phyloP scores from a whole-genome alignment of 2,329 filamentous ascomycete genomes.

The Claviceps cyperi region DNA sequence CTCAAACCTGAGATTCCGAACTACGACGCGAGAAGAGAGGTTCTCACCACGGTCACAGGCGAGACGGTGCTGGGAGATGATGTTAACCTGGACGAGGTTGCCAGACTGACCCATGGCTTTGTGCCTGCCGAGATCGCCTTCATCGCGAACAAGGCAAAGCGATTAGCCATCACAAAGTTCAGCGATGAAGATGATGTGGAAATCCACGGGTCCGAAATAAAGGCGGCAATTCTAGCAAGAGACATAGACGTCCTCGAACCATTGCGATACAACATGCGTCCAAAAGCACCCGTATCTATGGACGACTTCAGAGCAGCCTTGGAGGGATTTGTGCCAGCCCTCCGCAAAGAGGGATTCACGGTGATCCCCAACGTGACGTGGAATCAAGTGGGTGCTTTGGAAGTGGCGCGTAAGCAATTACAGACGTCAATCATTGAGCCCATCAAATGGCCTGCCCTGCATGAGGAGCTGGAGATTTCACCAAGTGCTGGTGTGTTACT shows the following conservation, averaged over 20 bases:
- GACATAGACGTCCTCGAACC: constrained; percentile 1
- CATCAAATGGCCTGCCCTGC: constrained; percentile 69
- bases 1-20: constrained; percentile 83
- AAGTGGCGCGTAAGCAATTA: constrained; percentile 66
- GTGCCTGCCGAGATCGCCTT: constrained; percentile 78
- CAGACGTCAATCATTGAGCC: constrained; percentile 77
- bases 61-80: constrained; percentile 50
- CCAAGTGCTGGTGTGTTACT: constrained; percentile 79
- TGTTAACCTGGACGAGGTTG: constrained; percentile 47
- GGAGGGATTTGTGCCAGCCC: constrained; percentile 38
- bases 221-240: constrained; percentile 1
- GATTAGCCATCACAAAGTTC: constrained; percentile 20
- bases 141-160: constrained; percentile 33
- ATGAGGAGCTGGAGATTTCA: constrained; percentile 61
- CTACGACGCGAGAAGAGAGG: constrained; percentile 60
- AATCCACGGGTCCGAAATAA: constrained; percentile 1
- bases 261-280: neutral
- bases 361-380: constrained; percentile 90
- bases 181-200: constrained; percentile 16
- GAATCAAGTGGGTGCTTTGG: constrained; percentile 78
- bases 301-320: constrained; percentile 61
- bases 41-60: constrained; percentile 58
- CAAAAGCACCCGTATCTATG: constrained; percentile 9
- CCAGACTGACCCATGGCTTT: constrained; percentile 79
- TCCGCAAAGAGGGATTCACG: constrained; percentile 79